phyloP scores from a whole-genome alignment of 129 eudicot species.

The Escallonia herrerae region DNA sequence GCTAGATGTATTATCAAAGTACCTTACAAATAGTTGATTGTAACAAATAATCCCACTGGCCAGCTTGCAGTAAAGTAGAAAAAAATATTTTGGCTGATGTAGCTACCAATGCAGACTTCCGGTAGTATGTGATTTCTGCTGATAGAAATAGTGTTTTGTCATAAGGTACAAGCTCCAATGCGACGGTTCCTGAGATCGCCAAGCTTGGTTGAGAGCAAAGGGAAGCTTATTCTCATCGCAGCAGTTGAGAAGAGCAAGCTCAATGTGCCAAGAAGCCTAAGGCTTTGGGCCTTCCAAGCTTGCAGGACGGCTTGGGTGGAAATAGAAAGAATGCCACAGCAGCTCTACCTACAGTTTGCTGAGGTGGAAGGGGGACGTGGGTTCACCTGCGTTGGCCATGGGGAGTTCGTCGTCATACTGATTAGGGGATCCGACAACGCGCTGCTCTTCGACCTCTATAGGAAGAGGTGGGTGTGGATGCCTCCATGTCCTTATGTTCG shows the following conservation, averaged over 20 bases:
- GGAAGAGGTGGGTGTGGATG: slow-evolving; percentile 82
- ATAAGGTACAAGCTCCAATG: slow-evolving; percentile 76
- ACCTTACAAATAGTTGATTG: too few relatives aligned
- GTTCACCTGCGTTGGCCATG: slow-evolving; percentile 72
- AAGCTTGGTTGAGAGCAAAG: slow-evolving; percentile 50
- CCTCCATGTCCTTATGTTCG: slow-evolving; percentile 56
- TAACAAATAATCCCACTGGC: too few relatives aligned
- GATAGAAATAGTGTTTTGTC: too few relatives aligned
- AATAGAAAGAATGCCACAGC: slow-evolving; percentile 91
- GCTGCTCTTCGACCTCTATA: slow-evolving; percentile 60
- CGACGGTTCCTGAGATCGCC: slow-evolving; percentile 79
- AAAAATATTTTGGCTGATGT: too few relatives aligned
- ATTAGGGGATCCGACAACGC: slow-evolving; percentile 46
- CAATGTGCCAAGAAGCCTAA: slow-evolving; percentile 65
- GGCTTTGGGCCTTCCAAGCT: slow-evolving; percentile 65
- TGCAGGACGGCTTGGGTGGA: slow-evolving; percentile 74
- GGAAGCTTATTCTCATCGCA: slow-evolving; percentile 56
- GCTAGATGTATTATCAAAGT: too few relatives aligned
- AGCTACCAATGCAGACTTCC: too few relatives aligned
- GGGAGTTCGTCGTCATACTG: slow-evolving; percentile 63
- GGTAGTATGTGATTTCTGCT: too few relatives aligned
- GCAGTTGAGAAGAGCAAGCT: slow-evolving; percentile 93
- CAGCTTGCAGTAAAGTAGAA: too few relatives aligned
- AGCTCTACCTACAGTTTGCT: slow-evolving; percentile 60
- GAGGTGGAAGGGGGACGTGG: slow-evolving; percentile 74